These are phyloP conservation scores for Solanum chiquidenum DNA, from an alignment of 257 asterid genomes.

Conservation along the genomic window DNA sequence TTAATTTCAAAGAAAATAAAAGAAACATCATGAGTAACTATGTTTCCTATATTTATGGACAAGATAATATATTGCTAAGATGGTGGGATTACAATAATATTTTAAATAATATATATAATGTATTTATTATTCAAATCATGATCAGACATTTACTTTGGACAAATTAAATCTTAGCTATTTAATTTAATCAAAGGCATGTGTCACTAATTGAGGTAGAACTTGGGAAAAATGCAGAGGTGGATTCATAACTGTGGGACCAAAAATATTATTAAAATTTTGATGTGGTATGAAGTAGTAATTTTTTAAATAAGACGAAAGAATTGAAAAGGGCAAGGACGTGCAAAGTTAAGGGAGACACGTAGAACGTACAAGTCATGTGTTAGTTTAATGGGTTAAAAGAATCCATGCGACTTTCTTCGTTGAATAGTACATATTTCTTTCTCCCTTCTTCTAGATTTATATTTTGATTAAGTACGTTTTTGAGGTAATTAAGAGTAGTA, in stretches of 20 bases:
- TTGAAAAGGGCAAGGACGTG: neutral
- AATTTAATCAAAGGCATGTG: too few species aligned
- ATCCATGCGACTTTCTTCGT: neutral
- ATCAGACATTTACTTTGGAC: neutral
- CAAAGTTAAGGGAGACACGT: neutral
- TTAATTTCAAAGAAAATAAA: too few species aligned
- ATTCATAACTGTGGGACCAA: neutral
- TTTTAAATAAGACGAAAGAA: neutral
- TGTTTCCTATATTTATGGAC: neutral
- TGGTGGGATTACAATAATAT: too few species aligned
- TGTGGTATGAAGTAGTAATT: neutral
- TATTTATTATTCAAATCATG: too few species aligned
- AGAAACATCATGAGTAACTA: neutral
- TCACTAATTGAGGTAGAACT: too few species aligned
- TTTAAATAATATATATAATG: neutral
- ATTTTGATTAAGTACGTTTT: too few species aligned
- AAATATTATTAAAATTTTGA: neutral
- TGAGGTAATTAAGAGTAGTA: neutral
- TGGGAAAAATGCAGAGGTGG: neutral
- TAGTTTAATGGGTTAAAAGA: neutral
- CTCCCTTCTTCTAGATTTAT: neutral
- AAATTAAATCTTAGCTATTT: neutral
- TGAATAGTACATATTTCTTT: neutral
- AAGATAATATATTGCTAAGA: neutral
- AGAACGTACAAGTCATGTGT: neutral